Conservation (phyloP, 2,329 filamentous ascomycete species). For the Beauveria sp. region DNA sequence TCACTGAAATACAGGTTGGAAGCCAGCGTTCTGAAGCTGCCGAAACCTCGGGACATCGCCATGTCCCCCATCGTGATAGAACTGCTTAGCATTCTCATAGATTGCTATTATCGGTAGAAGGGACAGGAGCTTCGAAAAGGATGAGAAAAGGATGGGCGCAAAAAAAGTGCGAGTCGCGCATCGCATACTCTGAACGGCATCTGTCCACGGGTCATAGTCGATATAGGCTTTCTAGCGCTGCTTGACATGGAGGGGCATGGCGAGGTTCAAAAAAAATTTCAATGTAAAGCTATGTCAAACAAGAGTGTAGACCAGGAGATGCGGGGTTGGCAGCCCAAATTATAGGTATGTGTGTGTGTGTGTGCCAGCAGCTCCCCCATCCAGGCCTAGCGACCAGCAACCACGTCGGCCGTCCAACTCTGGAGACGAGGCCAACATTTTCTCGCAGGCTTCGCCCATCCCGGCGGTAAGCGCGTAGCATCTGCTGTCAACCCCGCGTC, state of each 20-base stretch:
- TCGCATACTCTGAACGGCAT: background rate
- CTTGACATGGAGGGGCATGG: background rate
- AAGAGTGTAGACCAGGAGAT: no score
- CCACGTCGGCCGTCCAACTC: background rate
- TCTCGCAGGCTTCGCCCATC: no score
- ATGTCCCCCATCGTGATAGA: background rate
- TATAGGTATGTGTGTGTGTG: background rate
- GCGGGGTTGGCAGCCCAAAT: no score
- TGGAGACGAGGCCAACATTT: background rate
- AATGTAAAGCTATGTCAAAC: no score
- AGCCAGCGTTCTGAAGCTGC: background rate
- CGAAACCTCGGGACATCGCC: background rate
- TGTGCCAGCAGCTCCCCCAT: background rate
- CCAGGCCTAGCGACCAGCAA: background rate
- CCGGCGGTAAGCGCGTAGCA: background rate
- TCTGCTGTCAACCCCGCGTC: background rate
- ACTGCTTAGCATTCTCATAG: background rate
- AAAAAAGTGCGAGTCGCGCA: background rate
- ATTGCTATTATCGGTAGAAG: background rate
- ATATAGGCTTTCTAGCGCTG: background rate
- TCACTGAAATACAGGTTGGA: background rate
- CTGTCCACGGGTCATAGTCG: background rate
- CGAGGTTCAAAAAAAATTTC: rapidly evolving
- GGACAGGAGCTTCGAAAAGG: background rate
- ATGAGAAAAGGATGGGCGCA: background rate